phyloP scores from a whole-genome alignment of 2,329 filamentous ascomycete genomes.

The Pseudopithomyces maydicus region DNA sequence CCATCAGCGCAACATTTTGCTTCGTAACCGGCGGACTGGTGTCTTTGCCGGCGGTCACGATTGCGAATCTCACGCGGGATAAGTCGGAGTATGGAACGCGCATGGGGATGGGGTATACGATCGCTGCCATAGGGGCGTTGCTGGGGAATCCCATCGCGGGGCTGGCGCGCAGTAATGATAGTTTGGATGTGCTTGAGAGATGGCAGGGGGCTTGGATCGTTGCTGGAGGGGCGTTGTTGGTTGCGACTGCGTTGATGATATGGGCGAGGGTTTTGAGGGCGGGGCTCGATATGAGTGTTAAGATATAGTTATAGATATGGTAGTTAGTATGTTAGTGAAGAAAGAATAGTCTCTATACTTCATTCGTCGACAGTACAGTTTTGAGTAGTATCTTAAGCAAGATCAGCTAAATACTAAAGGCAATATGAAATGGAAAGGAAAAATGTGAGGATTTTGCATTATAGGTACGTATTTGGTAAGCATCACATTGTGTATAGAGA shows the following conservation, averaged over 20 bases:
- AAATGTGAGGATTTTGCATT: too few relatives aligned
- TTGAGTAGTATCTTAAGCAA: too few relatives aligned
- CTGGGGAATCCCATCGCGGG: conserved; percentile 50
- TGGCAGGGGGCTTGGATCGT: conserved; percentile 29
- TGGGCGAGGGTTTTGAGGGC: conserved; percentile 13
- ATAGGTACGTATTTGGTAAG: too few relatives aligned
- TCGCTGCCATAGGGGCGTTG: conserved; percentile 47
- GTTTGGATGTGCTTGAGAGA: conserved; percentile 43
- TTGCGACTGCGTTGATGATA: conserved; percentile 12
- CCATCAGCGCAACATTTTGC: conserved; percentile 48
- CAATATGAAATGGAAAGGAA: too few relatives aligned
- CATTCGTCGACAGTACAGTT: too few relatives aligned
- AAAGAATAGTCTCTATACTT: neutral
- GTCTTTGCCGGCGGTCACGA: conserved; percentile 44
- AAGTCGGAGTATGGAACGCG: conserved; percentile 46
- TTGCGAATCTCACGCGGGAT: conserved; percentile 46
- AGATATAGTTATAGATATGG: neutral
- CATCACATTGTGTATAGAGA: too few relatives aligned
- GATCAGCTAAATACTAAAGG: too few relatives aligned
- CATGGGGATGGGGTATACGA: conserved; percentile 50
- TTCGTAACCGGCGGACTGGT: conserved; percentile 46
- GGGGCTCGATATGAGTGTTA: conserved; percentile 1
- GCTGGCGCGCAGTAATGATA: conserved; percentile 34
- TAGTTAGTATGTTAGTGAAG: neutral
- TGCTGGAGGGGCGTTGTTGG: conserved; percentile 13